Evolutionary conservation across 768 basidiomycete genomes (phyloP), one percentile per base, ranked within the genome.

Genomic region (Macrolepiota fuliginosa): DNA sequence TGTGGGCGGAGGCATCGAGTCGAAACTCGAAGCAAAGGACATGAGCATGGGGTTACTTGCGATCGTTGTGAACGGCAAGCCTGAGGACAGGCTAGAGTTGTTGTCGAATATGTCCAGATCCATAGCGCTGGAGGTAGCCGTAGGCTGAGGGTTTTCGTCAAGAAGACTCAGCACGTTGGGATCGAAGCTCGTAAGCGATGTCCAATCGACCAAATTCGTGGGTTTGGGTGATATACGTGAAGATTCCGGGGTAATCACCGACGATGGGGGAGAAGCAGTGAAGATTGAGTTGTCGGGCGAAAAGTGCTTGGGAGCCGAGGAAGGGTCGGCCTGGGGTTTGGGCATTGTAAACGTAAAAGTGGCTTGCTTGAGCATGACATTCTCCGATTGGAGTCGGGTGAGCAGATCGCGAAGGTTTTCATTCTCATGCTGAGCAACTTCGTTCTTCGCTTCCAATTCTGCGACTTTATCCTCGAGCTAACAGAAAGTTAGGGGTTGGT

Each of bases 401-500:
- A 96, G 81, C 54, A 96, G 82, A 70, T 96, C 94, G 50, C 91
- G 87, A 24, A 97, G 79, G 69, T 96, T 96, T 64, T 91, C 89
- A 66, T 98, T 96, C 76, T 96, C 95, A 24, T 87, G 76, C 58
- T 77, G 76, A 0, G 90, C 83, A 24, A 79, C 80, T 49, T 88
- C 85, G 64, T 92, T 91, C 74, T 92, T 90, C 4, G 87, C 86
- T 70, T 95, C 93, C 24, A 98, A 87, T 42, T 86, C 88, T 2
- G 91, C 86, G 19, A 98, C 88, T 71, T 95, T 87, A 72, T 95
- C 94, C 72, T 98, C 96, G 57, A 98, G 81, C 92, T 97, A 68
- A 49, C 52, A 25, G 62, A 66, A 55, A 52, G 37, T 50, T 13
- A 56, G 64, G 12, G 22, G 40, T 46, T 35, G 10, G 19, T 45